Base-by-base conservation (phyloP, 1,139 yeast species). In the Blastobotrys aristatus region DNA sequence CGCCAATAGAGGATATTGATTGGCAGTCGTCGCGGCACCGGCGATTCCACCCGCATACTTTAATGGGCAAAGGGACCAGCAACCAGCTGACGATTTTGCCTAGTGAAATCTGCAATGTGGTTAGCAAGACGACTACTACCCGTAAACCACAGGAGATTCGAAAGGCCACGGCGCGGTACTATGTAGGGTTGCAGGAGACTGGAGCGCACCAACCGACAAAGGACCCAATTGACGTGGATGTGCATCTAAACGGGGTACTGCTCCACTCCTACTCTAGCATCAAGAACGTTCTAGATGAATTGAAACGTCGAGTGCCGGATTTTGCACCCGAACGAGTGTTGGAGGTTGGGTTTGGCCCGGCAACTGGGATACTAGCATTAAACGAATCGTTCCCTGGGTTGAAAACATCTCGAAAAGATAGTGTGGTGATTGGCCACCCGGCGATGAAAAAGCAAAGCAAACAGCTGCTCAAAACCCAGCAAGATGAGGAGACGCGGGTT, bases 291-390 rank as follows among this genome's bases (percentile, higher is more conserved):
- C 66, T 92, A 40, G 63, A 66, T 29, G 97, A 92, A 58, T 68
- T 89, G 34, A 73, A 77, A 54, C 75, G 76, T 44, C 70, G 94
- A 44, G 52, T 62, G 43, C 62, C 62, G 1, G 72, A 67, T 0
- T 87, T 89, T 67, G 66, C 67, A 30, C 97, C 97, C 0, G 62
- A 73, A 29, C 70, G 77, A 14, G 77, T 92, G 0, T 71, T 92
- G 48, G 95, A 88, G 58, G 77, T 88, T 6, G 95, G 97, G 0
- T 82, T 77, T 61, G 98, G 98, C 0, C 97, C 98, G 0, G 94
- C 92, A 1, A 84, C 95, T 0, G 97, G 97, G 1, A 82, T 92
- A 71, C 71, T 90, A 8, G 98, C 95, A 0, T 70, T 89, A 50
- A 87, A 89, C 61, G 96, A 89, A 57, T 61, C 89, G 0, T 77